phyloP scores from a whole-genome alignment of 371 early-diverging fungal genomes.

The Actinomortierella wolfii region DNA sequence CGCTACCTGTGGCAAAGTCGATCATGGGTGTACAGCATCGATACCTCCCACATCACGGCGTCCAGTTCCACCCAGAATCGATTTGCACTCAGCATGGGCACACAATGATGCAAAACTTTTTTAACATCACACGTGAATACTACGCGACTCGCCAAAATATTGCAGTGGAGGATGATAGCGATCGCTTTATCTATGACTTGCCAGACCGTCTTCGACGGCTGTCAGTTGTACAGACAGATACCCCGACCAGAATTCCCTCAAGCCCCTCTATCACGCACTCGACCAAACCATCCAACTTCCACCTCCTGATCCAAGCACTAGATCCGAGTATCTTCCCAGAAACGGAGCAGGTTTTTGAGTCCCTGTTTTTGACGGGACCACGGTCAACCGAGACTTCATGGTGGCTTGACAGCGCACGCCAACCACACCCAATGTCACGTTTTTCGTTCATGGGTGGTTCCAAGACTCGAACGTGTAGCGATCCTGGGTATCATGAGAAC shows the following conservation, averaged over 20 bases:
- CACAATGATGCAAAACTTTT: conserved; percentile 77
- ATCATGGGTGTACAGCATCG: conserved; percentile 89
- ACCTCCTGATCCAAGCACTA: conserved; percentile 34
- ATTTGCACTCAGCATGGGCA: conserved; percentile 83
- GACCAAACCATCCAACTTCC: conserved; percentile 15
- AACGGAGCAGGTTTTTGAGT: conserved; percentile 36
- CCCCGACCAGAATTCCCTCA: conserved; percentile 1
- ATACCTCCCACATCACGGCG: conserved; percentile 79
- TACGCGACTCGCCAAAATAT: conserved; percentile 16
- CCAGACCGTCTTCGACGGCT: conserved; percentile 25
- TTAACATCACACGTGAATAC: conserved; percentile 52
- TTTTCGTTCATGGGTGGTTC: conserved; percentile 45
- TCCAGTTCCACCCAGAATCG: conserved; percentile 98
- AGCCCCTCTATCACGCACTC: neutral
- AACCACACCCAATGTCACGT: conserved; percentile 47
- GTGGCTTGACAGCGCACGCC: conserved; percentile 49
- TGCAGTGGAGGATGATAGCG: conserved; percentile 4
- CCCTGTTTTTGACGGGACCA: conserved; percentile 37
- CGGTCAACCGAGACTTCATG: conserved; percentile 43
- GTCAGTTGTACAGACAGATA: conserved; percentile 20
- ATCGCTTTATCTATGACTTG: neutral
- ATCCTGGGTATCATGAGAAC: conserved; percentile 3
- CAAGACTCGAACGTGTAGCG: conserved; percentile 8
- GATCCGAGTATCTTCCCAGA: conserved; percentile 39
- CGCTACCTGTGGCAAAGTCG: conserved; percentile 18